These are phyloP conservation scores for Coemansia sp. DNA, from an alignment of 192 early-diverging fungal species.

Conservation along the genomic window DNA sequence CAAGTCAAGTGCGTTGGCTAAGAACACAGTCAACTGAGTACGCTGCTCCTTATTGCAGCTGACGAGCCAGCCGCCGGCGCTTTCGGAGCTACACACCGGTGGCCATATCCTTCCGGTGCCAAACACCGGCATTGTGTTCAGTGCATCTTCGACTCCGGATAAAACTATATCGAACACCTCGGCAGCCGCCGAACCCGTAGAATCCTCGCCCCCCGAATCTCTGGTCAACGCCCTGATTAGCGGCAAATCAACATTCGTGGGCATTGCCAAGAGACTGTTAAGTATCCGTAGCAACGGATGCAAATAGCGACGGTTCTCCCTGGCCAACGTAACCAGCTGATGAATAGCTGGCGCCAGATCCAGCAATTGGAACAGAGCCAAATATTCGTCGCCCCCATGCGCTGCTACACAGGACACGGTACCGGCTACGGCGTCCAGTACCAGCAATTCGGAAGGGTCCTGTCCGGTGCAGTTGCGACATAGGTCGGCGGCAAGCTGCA, in stretches of 20 bases:
- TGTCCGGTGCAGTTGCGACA: slow-evolving; percentile 38
- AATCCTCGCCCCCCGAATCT: not conserved
- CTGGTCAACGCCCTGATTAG: not conserved
- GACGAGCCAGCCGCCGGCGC: slow-evolving; percentile 42
- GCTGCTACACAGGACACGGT: slow-evolving; percentile 13
- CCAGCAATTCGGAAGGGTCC: slow-evolving; percentile 10
- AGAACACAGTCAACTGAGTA: slow-evolving; percentile 11
- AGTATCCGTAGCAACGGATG: slow-evolving; percentile 23
- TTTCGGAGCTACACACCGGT: slow-evolving; percentile 36
- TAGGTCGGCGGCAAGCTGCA: slow-evolving; percentile 32
- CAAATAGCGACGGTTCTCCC: slow-evolving; percentile 32
- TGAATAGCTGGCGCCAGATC: slow-evolving; percentile 20
- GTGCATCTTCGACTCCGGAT: slow-evolving; percentile 41
- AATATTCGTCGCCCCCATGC: not conserved
- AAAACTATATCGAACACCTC: slow-evolving; percentile 29
- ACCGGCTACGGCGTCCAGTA: slow-evolving; percentile 25
- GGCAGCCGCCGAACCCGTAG: slow-evolving; percentile 15
- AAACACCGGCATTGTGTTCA: slow-evolving; percentile 28
- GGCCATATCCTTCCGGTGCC: slow-evolving; percentile 16
- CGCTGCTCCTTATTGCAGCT: slow-evolving; percentile 13
- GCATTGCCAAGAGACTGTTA: not conserved
- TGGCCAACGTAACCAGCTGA: slow-evolving; percentile 25
- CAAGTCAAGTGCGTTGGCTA: slow-evolving; percentile 4
- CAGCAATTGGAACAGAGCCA: slow-evolving; percentile 9
- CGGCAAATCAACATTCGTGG: not conserved